Conservation (phyloP, 2,329 filamentous ascomycete species). For the Hypoxylon sp. region DNA sequence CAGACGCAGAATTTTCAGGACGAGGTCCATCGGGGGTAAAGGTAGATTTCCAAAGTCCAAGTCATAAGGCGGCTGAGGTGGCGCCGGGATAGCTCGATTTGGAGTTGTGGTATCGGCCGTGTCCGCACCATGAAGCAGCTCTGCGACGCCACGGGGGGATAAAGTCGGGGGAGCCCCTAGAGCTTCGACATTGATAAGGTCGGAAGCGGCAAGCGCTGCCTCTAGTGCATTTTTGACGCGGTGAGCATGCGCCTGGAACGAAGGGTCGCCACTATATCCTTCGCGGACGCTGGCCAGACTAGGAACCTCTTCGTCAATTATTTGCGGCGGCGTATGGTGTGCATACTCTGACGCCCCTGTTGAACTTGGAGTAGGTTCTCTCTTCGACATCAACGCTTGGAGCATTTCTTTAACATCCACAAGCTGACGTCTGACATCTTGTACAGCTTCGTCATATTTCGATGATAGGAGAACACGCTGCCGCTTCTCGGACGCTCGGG, state of each 20-base stretch:
- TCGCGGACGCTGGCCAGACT: conserved; percentile 42
- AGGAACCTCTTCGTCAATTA: conserved; percentile 49
- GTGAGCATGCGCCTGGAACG: conserved; percentile 48
- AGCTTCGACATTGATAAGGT: conserved; percentile 29
- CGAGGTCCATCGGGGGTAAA: conserved; percentile 46
- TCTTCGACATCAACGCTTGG: conserved; percentile 38
- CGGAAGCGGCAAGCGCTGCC: conserved; percentile 40
- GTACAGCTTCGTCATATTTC: conserved; percentile 51
- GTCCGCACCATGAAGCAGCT: conserved; percentile 21
- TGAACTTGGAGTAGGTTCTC: conserved; percentile 18
- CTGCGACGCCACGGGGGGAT: conserved; percentile 17
- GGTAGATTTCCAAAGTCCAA: conserved; percentile 36
- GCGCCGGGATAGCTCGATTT: neutral
- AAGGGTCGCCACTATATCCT: conserved; percentile 48
- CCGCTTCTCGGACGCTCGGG: conserved; percentile 47
- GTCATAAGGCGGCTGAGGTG: conserved; percentile 19
- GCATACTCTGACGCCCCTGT: conserved; percentile 14
- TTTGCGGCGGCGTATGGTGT: conserved; percentile 41
- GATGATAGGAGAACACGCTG: conserved; percentile 51
- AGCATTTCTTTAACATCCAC: conserved; percentile 48
- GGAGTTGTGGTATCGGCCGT: conserved; percentile 1
- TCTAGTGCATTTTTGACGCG: conserved; percentile 42
- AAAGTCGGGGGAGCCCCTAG: conserved; percentile 10
- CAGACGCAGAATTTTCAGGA: conserved; percentile 48
- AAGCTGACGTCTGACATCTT: conserved; percentile 48